Base-by-base conservation (phyloP, 2,329 filamentous ascomycete genomes). In the Ceratocystis variospora region DNA sequence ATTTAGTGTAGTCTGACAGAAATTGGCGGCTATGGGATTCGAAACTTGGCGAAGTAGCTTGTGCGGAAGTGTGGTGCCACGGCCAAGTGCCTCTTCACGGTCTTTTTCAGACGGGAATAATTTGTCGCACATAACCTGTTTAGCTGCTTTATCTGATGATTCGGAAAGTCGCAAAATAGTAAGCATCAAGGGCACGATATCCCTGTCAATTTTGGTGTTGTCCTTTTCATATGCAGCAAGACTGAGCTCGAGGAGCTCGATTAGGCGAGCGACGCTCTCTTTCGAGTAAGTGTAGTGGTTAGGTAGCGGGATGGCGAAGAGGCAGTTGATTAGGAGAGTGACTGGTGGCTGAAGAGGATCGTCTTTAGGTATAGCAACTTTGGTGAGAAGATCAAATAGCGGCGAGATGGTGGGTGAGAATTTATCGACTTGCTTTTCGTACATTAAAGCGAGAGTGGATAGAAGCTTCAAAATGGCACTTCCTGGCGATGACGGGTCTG, bases 101-200 rank as follows among this genome's bases (percentile, higher is more conserved):
- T 97, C 92, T 48, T 83, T 81, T 28, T 88, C 83, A 1, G 86
- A 86, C 0, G 94, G 94, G 0, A 99, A 80, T 2, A 99, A 81
- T 3, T 79, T 77, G 61, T 77, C 76, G 68, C 86, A 83, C 77
- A 96, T 84, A 62, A 80, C 79, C 65, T 79, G 75, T 69, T 86
- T 82, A 46, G 67, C 67, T 8, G 61, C 17, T n/a, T 57, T 62
- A 28, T 66, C 67, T 1, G 64, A 61, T 5, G 69, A 67, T 44
- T 70, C 66, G 12, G 68, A 62, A n/a, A 69, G 46, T n/a, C 66
- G 64, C 2, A 68, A 64, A 41, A 70, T 66, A 2, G 66, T 67
- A 46, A 70, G 61, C 31, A 67, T 65, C 1, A 68, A 59, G 31
- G 67, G 67, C 12, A 68, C 53, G 31, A 62, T 48, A 55, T 68